Percentiles rank a stretch among this genome's conserved stretches.
phyloP scores from a whole-genome alignment of 768 basidiomycete species.

The Panaeolus cyanescens region DNA sequence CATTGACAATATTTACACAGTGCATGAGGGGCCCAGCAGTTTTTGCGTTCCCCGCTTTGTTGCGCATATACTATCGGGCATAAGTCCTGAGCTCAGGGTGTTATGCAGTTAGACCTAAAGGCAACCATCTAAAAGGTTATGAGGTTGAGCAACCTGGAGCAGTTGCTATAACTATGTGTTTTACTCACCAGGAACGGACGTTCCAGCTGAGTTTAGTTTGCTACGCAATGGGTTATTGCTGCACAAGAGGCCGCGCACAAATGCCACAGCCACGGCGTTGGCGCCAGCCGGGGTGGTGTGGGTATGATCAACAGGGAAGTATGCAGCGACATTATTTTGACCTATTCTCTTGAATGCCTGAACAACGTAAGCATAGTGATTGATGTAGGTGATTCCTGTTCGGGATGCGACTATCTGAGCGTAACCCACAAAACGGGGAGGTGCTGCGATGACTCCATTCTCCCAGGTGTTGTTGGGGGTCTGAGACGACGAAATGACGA shows the following conservation, averaged over 20 bases:
- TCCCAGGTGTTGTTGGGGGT: slow-evolving; percentile 50
- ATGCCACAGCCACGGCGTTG: slow-evolving; percentile 47
- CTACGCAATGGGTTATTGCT: neutral
- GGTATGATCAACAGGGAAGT: slow-evolving; percentile 48
- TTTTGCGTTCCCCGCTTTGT: too few species aligned
- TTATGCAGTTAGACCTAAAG: neutral
- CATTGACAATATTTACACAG: too few species aligned
- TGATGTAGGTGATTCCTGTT: slow-evolving; percentile 41
- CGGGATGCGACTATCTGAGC: slow-evolving; percentile 37
- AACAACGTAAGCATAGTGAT: slow-evolving; percentile 49
- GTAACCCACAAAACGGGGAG: slow-evolving; percentile 48
- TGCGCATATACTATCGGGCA: too few species aligned
- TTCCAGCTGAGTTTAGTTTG: neutral
- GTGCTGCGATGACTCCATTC: slow-evolving; percentile 31
- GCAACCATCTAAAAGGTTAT: neutral
- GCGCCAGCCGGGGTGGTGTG: slow-evolving; percentile 48
- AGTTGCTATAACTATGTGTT: neutral
- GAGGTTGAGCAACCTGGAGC: neutral
- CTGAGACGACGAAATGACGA: slow-evolving; percentile 47
- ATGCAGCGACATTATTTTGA: slow-evolving; percentile 36
- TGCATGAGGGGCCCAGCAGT: too few species aligned
- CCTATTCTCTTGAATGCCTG: slow-evolving; percentile 43
- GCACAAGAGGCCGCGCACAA: slow-evolving; percentile 45
- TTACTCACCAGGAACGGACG: slow-evolving; percentile 4
- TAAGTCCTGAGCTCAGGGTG: too few species aligned